Evolutionary conservation across 2,329 filamentous ascomycete species (phyloP).

Genomic region (Gaeumannomyces tritici): DNA sequence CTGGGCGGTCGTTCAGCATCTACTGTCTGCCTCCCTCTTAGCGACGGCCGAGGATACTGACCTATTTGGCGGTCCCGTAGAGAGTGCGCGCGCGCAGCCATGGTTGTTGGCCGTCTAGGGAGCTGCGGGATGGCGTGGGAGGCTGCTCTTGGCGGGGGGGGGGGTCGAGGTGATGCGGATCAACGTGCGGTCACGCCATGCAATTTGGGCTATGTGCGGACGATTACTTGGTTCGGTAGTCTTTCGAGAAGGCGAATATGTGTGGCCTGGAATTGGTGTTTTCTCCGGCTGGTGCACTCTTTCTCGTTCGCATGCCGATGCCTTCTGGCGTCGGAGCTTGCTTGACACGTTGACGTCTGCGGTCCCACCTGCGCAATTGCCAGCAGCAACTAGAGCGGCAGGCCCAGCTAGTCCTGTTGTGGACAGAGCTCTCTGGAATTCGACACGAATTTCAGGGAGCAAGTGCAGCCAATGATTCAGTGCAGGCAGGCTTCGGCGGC

Average conservation of each 20-base stretch:
- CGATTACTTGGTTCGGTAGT: not conserved
- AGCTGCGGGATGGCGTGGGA: not conserved
- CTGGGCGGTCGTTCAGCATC: slow-evolving; percentile 31
- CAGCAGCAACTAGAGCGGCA: not conserved
- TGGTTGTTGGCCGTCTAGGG: slow-evolving; percentile 12
- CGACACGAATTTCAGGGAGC: not conserved
- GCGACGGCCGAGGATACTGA: slow-evolving; percentile 15
- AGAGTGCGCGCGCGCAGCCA: slow-evolving; percentile 36
- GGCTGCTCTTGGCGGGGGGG: not conserved
- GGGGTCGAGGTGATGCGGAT: not conserved
- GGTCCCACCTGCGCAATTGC: not conserved
- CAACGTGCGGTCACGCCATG: not conserved
- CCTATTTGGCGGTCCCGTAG: slow-evolving; percentile 42
- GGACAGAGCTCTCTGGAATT: not conserved
- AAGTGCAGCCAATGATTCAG: not conserved
- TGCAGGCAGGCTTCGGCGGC: not conserved
- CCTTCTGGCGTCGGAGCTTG: not conserved
- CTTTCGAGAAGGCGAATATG: not conserved
- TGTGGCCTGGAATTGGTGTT: not conserved
- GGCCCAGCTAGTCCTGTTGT: not conserved
- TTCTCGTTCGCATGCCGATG: not conserved
- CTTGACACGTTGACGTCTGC: slow-evolving; percentile 4
- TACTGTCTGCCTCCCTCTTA: not conserved
- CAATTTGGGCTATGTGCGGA: not conserved
- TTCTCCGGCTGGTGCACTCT: not conserved